A percentile compares a stretch with the other conserved stretches of the same genome.
Evolutionary conservation across 345 rosid genomes (phyloP).

Genomic region (Populus davidiana): DNA sequence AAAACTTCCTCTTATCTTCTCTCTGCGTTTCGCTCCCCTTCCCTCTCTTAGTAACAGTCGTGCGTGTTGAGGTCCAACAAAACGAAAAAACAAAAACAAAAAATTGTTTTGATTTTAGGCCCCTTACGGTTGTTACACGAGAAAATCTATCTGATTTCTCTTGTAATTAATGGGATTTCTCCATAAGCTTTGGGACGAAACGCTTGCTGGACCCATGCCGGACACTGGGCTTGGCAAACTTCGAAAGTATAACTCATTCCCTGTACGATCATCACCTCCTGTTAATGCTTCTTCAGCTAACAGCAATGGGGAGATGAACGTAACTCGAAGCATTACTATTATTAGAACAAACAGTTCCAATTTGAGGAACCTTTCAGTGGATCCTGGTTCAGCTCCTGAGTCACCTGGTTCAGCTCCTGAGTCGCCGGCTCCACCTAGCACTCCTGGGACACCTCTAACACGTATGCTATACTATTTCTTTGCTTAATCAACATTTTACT

Average conservation of each 20-base stretch:
- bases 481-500: not conserved
- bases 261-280: conserved; percentile 31
- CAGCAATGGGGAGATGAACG: not conserved
- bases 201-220: conserved; percentile 84
- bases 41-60: conserved; percentile 52
- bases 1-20: conserved; percentile 17
- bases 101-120: conserved; percentile 2
- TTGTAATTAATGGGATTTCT: conserved; percentile 64
- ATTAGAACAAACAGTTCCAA: conserved; percentile 28
- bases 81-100: not conserved
- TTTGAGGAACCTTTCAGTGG: conserved; percentile 32
- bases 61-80: conserved; percentile 18
- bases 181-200: conserved; percentile 92
- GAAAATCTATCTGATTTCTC: conserved; percentile 8
- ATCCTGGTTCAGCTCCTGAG: conserved; percentile 35
- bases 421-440: conserved; percentile 40
- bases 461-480: not conserved
- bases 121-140: conserved; percentile 43
- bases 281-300: not conserved
- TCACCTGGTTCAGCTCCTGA: conserved; percentile 42
- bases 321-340: conserved; percentile 67
- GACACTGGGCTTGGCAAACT: conserved; percentile 62
- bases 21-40: conserved; percentile 32
- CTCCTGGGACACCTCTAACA: conserved; percentile 43
- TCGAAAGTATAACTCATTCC: conserved; percentile 51